Evolutionary conservation across 176 grass and related monocot genomes (phyloP).

Genomic region (Olyra latifolia): DNA sequence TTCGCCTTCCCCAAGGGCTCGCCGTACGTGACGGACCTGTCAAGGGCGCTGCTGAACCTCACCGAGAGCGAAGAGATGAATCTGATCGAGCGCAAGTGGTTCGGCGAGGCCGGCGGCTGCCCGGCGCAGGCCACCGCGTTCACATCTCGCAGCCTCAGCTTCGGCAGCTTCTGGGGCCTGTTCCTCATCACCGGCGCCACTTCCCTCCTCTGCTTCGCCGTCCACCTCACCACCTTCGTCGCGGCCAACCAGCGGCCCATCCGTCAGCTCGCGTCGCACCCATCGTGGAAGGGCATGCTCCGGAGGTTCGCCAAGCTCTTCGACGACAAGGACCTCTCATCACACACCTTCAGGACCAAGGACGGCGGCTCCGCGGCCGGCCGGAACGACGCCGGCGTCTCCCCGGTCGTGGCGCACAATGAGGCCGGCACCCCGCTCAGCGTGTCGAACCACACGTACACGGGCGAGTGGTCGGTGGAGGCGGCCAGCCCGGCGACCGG

Average conservation of each 20-base stretch:
- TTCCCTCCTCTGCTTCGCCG: slow-evolving; percentile 35
- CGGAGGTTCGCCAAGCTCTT: slow-evolving; percentile 24
- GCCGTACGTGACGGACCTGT: slow-evolving; percentile 64
- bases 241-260: not conserved
- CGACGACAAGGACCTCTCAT: slow-evolving; percentile 41
- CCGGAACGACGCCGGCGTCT: not conserved
- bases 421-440: slow-evolving; percentile 26
- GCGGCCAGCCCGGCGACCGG: not conserved
- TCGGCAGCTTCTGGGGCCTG: slow-evolving; percentile 76
- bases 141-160: slow-evolving; percentile 54
- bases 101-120: slow-evolving; percentile 37
- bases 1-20: slow-evolving; percentile 70
- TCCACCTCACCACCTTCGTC: slow-evolving; percentile 37
- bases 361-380: not conserved
- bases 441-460: not conserved
- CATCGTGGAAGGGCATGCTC: slow-evolving; percentile 12
- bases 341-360: slow-evolving; percentile 44
- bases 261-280: not conserved
- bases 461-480: slow-evolving; percentile 15
- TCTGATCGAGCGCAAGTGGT: slow-evolving; percentile 66
- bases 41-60: slow-evolving; percentile 63
- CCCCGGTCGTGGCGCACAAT: too few species aligned
- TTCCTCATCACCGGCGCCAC: slow-evolving; percentile 76
- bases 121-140: slow-evolving; percentile 19
- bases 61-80: slow-evolving; percentile 58